Evolutionary conservation across 768 basidiomycete genomes (phyloP), one percentile per base, ranked within the genome.

Genomic region (Russula lepida): DNA sequence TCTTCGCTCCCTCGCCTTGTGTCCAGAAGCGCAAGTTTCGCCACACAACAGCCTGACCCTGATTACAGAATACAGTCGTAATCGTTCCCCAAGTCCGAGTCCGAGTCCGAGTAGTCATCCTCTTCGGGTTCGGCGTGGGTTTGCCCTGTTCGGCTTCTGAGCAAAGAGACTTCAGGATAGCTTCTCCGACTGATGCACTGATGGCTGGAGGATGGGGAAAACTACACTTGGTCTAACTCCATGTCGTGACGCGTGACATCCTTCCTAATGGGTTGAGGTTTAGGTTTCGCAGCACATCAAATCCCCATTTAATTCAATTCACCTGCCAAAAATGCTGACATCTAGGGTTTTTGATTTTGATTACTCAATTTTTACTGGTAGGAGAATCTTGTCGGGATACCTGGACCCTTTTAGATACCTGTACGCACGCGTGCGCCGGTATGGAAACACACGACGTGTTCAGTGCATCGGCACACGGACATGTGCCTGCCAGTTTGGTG

Each of bases 121-220:
- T 41, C 47, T 41, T 55, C 37, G 37, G 49, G 39, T 41, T 61
- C 41, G 15, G 11, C 39, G 43, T 49, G 21, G 39, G 23, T 43
- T 60, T 27, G 13, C 43, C 33, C 30, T 41, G n/a, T 37, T 60
- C 30, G 48, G 15, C 25, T 56, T 51, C 54, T 61, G 15, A 19
- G 12, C 15, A 46, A 1, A 23, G 32, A 27, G 27, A 12, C 13
- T 19, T 33, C 49, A 35, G 33, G 28, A 30, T 17, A 43, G 49
- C 58, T 59, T 59, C 37, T 58, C 35, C 41, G 59, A 43, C 47
- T 41, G 54, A 55, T 60, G 37, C 25, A 55, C 47, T 41, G 54
- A 55, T 60, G 47, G 37, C 17, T 39, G 15, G 21, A 17, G 50
- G 21, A 33, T 2, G 21, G 33, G 33, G 30, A 8, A 35, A 53